phyloP scores from a whole-genome alignment of 2,329 filamentous ascomycete species.

The Thyridium curvatum region DNA sequence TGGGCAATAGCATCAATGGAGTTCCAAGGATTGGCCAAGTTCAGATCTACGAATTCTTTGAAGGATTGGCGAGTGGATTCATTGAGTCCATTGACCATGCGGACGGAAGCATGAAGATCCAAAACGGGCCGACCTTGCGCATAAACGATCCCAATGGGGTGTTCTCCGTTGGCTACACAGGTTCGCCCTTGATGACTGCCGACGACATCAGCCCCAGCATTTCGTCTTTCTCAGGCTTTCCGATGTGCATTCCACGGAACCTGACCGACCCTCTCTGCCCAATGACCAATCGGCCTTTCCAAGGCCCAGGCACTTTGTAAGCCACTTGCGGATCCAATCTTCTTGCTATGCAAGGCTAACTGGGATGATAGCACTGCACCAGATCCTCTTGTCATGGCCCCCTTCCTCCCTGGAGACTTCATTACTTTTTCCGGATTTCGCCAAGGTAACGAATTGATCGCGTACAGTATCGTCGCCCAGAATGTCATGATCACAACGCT shows the following conservation, averaged over 20 bases:
- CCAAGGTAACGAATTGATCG: constrained; percentile 21
- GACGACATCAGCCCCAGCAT: constrained; percentile 42
- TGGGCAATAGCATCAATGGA: constrained; percentile 27
- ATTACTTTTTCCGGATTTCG: constrained; percentile 25
- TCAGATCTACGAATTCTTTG: constrained; percentile 24
- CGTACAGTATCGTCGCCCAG: constrained; percentile 26
- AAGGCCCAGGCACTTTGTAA: constrained; percentile 24
- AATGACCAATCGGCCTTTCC: constrained; percentile 23
- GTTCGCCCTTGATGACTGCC: constrained; percentile 34
- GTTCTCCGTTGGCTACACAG: constrained; percentile 30
- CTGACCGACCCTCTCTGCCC: constrained; percentile 26
- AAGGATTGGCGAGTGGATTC: constrained; percentile 26
- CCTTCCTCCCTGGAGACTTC: constrained; percentile 27
- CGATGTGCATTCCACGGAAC: constrained; percentile 43
- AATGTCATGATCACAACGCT: constrained; percentile 28
- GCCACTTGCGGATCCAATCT: not conserved
- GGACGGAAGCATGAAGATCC: constrained; percentile 25
- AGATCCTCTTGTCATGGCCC: constrained; percentile 27
- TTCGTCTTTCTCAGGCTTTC: constrained; percentile 41
- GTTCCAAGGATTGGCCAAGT: constrained; percentile 24
- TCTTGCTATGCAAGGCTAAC: not conserved
- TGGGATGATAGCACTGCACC: constrained; percentile 19
- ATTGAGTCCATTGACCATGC: constrained; percentile 25
- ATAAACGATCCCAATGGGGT: constrained; percentile 39
- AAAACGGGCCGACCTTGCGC: constrained; percentile 22